Conservation (phyloP, 2,329 filamentous ascomycete species). For the Harringtonia lauricola region DNA sequence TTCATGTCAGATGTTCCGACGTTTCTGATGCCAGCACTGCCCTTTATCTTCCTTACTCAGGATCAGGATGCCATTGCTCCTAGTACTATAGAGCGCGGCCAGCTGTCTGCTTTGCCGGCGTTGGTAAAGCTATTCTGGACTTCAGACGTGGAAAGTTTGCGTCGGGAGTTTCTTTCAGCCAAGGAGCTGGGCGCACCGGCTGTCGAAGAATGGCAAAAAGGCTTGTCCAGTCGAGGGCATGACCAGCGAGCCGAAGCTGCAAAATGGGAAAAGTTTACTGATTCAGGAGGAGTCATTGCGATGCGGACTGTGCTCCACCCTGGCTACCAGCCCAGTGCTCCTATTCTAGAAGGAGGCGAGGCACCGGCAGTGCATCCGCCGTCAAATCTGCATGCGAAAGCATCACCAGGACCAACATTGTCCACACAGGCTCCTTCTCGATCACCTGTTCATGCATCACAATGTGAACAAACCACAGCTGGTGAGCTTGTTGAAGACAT, state of each 20-base stretch:
- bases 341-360: too few relatives aligned
- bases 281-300: conserved; percentile 27
- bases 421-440: too few relatives aligned
- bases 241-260: conserved; percentile 48
- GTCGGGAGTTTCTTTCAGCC: conserved; percentile 50
- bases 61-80: conserved; percentile 50
- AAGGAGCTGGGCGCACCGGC: conserved; percentile 56
- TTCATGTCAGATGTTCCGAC: conserved; percentile 48
- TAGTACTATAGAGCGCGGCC: conserved; percentile 38
- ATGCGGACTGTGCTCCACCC: conserved; percentile 23
- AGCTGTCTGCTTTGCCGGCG: conserved; percentile 32
- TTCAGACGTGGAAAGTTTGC: conserved; percentile 50
- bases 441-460: too few relatives aligned
- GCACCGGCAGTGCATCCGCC: too few relatives aligned
- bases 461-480: too few relatives aligned
- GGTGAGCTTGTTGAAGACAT: too few relatives aligned
- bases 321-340: conserved; percentile 7
- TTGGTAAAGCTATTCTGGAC: conserved; percentile 58
- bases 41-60: conserved; percentile 54
- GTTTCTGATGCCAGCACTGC: conserved; percentile 54
- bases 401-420: too few relatives aligned
- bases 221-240: conserved; percentile 53
- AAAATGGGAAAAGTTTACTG: conserved; percentile 67
- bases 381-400: too few relatives aligned
- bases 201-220: conserved; percentile 70